Evolutionary conservation across 441 rosid species (phyloP), one percentile per base, ranked within the genome.

Genomic region (Erodium texanum): DNA sequence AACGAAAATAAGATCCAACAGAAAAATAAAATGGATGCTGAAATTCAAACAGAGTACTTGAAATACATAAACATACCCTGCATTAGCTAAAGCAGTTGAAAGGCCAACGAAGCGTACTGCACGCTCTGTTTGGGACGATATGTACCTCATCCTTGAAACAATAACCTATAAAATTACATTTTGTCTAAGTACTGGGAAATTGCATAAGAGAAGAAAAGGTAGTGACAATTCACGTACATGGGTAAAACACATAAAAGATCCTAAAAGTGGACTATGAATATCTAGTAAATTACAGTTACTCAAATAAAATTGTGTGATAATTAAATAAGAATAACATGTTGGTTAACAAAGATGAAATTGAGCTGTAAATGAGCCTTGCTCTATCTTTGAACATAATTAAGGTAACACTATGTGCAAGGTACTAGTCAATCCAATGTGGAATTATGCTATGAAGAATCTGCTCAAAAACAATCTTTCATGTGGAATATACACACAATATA

Each of bases 111-210:
- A 95, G 68, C 99, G 96, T 64, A 95, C 87, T 0, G 88, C 74
- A 58, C 96, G 96, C 68, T 92, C 97, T 66, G 99, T 95, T 84
- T 92, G 98, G 24, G 98, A 95, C 67, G 99, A 92, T 80, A 95
- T 92, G 73, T 95, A 95, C 79, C 99, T 87, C 99, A 95, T 95
- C 77, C 99, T 90, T 64, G 99, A 95, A 72, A 95, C 99, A 83
- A 95, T 95, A 69, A 95, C 99, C 99, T 95, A 80, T 45, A 82
- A 70, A 74, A 62, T 62, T 14, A 29, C 8, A 4, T 27, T 15
- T 62, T 14, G 16, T 27, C 5, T 62, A 24, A 62, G 65, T 62
- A 62, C 15, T 16, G 29, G 65, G 19, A n/a, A 24, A 27, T 36
- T 18, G 2, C 38, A 65, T 18, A 18, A 65, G 20, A 65, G n/a